These are phyloP conservation scores for Hirsutella minnesotensis DNA, from an alignment of 2,329 filamentous ascomycete genomes.

Conservation along the genomic window DNA sequence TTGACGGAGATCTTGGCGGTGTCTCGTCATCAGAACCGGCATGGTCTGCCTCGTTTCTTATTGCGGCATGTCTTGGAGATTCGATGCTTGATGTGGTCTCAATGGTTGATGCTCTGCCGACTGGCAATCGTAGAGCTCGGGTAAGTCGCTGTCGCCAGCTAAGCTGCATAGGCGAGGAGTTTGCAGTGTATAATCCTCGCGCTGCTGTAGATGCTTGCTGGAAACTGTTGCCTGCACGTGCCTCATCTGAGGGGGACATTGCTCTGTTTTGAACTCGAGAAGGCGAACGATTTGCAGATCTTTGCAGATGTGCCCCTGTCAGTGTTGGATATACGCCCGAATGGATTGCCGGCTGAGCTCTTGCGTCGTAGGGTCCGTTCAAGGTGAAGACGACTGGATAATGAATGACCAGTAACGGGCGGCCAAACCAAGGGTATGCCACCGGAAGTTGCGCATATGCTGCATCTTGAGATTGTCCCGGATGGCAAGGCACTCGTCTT, in stretches of 20 bases:
- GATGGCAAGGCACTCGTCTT: constrained; percentile 1
- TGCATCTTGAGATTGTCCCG: not conserved
- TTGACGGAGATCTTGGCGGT: not conserved
- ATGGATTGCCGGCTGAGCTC: not conserved
- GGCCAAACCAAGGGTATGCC: not conserved
- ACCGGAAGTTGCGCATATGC: constrained; percentile 1
- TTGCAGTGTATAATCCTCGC: not conserved
- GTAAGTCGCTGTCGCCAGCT: constrained; percentile 16
- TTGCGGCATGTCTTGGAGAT: constrained; percentile 3
- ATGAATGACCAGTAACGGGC: constrained; percentile 1
- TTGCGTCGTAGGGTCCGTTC: not conserved
- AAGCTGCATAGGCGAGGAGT: constrained; percentile 4
- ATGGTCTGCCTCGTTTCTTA: not conserved
- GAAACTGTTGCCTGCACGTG: not conserved
- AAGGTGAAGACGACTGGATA: constrained; percentile 3
- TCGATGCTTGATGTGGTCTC: constrained; percentile 13
- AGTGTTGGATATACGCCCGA: not conserved
- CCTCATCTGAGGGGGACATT: too few species aligned
- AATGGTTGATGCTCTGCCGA: constrained; percentile 24
- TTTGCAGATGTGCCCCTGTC: not conserved
- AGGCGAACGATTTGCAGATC: not conserved
- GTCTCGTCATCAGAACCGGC: not conserved
- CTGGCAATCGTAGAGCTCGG: constrained; percentile 15
- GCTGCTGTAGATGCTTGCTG: not conserved
- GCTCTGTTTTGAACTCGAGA: not conserved